Conservation (phyloP, 73 alveolate species). For the Tetrahymena thermophila region DNA sequence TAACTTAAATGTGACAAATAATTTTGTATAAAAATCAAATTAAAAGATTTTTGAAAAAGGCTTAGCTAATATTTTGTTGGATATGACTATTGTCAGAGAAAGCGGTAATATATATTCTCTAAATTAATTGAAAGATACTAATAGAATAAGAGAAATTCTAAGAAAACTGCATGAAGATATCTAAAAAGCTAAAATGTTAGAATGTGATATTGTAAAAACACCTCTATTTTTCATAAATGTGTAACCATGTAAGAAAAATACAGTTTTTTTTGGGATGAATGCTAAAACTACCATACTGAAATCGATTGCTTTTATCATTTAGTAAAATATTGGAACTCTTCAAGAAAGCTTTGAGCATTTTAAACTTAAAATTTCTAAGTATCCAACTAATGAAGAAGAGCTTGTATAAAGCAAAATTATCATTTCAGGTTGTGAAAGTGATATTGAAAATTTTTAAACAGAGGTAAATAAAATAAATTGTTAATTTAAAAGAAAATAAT, state of each 20-base stretch:
- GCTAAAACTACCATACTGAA: background rate
- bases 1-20: background rate
- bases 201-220: background rate
- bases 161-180: background rate
- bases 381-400: background rate
- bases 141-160: background rate
- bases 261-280: background rate
- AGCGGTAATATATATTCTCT: background rate
- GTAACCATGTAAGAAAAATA: background rate
- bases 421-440: background rate
- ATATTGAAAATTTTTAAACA: background rate
- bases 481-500: background rate
- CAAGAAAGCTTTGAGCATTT: background rate
- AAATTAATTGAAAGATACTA: background rate
- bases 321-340: background rate
- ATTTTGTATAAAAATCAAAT: background rate
- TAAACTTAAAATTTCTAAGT: background rate
- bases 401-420: background rate
- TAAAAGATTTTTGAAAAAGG: background rate
- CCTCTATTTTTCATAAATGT: background rate
- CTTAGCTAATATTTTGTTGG: background rate
- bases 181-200: background rate
- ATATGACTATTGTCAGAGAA: background rate
- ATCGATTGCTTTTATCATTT: background rate
- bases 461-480: background rate